phyloP scores from a whole-genome alignment of 331 rosid species.

The Cydonia oblonga region DNA sequence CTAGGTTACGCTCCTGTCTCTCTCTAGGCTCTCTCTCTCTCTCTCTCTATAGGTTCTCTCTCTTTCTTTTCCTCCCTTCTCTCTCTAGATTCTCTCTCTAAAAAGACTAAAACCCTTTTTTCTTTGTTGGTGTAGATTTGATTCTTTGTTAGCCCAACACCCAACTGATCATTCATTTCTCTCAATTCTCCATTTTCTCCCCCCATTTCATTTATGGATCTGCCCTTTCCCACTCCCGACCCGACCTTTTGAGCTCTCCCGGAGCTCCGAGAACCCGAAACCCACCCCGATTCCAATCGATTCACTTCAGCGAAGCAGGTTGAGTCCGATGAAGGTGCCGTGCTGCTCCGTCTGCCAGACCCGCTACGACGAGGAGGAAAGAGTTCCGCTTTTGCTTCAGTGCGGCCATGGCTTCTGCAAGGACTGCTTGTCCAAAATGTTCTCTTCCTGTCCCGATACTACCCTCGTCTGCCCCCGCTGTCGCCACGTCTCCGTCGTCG shows the following conservation, averaged over 20 bases:
- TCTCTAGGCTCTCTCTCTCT: no score
- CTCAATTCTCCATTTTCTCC: neutral
- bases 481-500: slow-evolving; percentile 83
- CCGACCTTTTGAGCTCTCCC: neutral
- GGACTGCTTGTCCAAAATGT: slow-evolving; percentile 82
- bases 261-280: neutral
- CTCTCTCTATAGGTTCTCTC: neutral
- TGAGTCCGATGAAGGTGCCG: slow-evolving; percentile 68
- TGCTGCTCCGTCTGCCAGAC: slow-evolving; percentile 93
- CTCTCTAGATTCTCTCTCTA: neutral
- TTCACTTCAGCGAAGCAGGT: neutral
- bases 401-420: slow-evolving; percentile 96
- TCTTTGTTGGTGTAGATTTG: neutral
- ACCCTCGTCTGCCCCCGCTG: slow-evolving; percentile 73
- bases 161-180: neutral
- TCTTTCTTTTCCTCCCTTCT: neutral
- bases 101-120: neutral
- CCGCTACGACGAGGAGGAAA: slow-evolving; percentile 92
- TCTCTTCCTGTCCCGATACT: slow-evolving; percentile 55
- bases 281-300: neutral
- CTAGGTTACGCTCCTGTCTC: no score
- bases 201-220: neutral
- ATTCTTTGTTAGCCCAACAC: neutral
- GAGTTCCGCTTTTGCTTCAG: slow-evolving; percentile 93
- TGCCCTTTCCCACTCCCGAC: neutral